A percentile compares a stretch with the other conserved stretches of the same genome.
phyloP scores from a whole-genome alignment of 192 early-diverging fungal species.

The Backusella westeae region DNA sequence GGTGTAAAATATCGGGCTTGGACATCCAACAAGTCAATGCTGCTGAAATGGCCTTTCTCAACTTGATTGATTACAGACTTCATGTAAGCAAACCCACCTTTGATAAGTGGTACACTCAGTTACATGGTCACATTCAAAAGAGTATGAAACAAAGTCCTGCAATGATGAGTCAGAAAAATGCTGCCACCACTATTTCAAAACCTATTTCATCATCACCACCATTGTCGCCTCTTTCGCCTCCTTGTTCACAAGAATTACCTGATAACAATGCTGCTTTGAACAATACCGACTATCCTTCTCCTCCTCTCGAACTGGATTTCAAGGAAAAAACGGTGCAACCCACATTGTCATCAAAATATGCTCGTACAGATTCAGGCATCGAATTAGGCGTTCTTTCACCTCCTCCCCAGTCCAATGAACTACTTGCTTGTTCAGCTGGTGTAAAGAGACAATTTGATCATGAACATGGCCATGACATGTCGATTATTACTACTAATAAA shows the following conservation, averaged over 20 bases:
- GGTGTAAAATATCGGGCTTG: constrained; percentile 84
- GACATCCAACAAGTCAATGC: constrained; percentile 73
- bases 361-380: background rate
- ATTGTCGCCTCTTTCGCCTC: background rate
- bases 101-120: constrained; percentile 57
- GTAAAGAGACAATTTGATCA: background rate
- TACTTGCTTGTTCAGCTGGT: background rate
- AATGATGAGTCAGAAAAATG: background rate
- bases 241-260: background rate
- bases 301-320: background rate
- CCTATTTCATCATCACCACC: background rate
- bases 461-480: background rate
- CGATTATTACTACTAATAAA: background rate
- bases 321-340: background rate
- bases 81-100: constrained; percentile 60
- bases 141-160: background rate
- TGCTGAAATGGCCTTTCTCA: constrained; percentile 77
- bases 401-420: background rate
- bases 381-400: background rate
- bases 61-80: constrained; percentile 73
- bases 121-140: constrained; percentile 26
- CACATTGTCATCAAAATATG: background rate
- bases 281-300: background rate
- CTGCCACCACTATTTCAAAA: background rate
- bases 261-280: background rate